Evolutionary conservation across 805 yeast species (phyloP).

Genomic region (Nakazawaea wickerhamii): DNA sequence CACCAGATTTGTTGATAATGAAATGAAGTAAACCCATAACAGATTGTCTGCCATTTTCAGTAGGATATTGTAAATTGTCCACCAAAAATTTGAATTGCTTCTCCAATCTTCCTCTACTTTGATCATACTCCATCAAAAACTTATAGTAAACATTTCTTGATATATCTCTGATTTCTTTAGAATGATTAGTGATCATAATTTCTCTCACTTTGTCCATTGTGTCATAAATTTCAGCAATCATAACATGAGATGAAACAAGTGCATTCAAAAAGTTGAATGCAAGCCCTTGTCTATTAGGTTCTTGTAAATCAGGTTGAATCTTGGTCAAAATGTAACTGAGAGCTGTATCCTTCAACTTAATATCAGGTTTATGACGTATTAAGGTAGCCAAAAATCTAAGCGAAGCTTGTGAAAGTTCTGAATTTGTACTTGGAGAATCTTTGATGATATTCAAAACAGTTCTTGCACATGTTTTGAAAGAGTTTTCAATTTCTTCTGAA

Average conservation of each 20-base stretch:
- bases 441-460: slow-evolving; percentile 57
- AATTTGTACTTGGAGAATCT: slow-evolving; percentile 71
- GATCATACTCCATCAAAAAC: slow-evolving; percentile 91
- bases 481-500: slow-evolving; percentile 41
- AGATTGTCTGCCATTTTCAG: slow-evolving; percentile 81
- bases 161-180: slow-evolving; percentile 75
- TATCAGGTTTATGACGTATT: slow-evolving; percentile 61
- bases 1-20: slow-evolving; percentile 60
- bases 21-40: slow-evolving; percentile 82
- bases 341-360: slow-evolving; percentile 64
- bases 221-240: slow-evolving; percentile 87
- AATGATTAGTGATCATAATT: slow-evolving; percentile 86
- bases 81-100: slow-evolving; percentile 79
- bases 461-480: slow-evolving; percentile 58
- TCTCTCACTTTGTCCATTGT: slow-evolving; percentile 74
- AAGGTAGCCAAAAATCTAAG: slow-evolving; percentile 69
- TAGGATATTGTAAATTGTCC: slow-evolving; percentile 75
- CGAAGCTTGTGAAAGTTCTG: slow-evolving; percentile 75
- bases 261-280: slow-evolving; percentile 83
- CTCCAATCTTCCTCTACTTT: slow-evolving; percentile 78
- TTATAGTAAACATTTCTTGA: slow-evolving; percentile 79
- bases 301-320: slow-evolving; percentile 82
- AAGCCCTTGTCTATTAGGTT: slow-evolving; percentile 81
- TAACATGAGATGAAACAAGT: slow-evolving; percentile 62
- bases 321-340: slow-evolving; percentile 66